Base-by-base conservation (phyloP, 2,329 filamentous ascomycete genomes). In the Diaporthe longicolla region DNA sequence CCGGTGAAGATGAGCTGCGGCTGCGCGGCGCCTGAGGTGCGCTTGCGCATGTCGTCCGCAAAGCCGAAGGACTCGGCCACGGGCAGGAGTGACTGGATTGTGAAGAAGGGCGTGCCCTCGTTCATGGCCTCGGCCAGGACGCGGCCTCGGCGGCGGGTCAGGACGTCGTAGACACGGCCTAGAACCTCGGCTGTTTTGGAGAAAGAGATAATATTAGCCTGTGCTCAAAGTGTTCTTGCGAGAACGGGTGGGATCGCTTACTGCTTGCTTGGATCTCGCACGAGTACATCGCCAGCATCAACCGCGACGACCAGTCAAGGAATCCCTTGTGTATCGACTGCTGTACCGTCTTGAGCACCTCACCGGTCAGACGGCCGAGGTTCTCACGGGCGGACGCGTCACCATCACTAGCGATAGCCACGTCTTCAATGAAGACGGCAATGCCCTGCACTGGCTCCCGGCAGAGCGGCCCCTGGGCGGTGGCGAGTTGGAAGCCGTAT, bases 61-160 rank as follows among this genome's bases (percentile, higher is more conserved):
- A 99, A 99, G 1, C 97, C 97, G 82, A 99, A 99, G 11, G 94
- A 97, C 84, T 98, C 95, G 26, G 95, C 96, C 0, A 98, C 97
- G 0, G 97, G 97, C 8, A 99, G 89, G 1, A 95, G 88, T 0
- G 95, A 94, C 70, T 93, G 89, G 81, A 99, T 97, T 6, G 95
- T 98, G 87, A 98, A 99, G 84, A 98, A 98, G 1, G 96, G 95
- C 0, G 95, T 98, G 32, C 97, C 96, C 81, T 98, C 95, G 79
- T 98, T 97, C 87, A 99, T 94, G 26, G 92, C 91, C 84, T 99
- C 97, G 13, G 93, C 93, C 29, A 97, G 90, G 70, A 99, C 97
- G 50, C 93, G 93, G 35, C 97, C 97, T 45, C 95, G 93, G 7
- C 97, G 94, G 1, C 96, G 93, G 43, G 96, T 98, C n/a, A 99